Evolutionary conservation across 2,329 filamentous ascomycete genomes (phyloP).

Genomic region (Raffaelea arxii): DNA sequence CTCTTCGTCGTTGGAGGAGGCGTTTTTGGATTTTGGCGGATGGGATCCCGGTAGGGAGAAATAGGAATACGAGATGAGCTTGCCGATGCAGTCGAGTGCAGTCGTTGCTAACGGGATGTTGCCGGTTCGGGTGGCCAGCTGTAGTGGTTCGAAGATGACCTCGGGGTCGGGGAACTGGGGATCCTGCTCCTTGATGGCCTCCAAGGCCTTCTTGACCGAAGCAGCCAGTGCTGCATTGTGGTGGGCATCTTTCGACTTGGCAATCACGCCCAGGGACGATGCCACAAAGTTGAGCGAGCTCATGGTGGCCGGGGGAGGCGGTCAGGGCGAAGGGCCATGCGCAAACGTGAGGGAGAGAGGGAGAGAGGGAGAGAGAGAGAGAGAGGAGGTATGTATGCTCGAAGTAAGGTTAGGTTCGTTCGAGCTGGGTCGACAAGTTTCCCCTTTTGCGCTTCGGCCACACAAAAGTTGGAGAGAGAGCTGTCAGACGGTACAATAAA

Average conservation of each 20-base stretch:
- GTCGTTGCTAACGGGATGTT: slow-evolving; percentile 81
- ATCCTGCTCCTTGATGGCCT: slow-evolving; percentile 78
- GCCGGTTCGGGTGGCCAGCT: slow-evolving; percentile 77
- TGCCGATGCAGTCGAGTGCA: slow-evolving; percentile 94
- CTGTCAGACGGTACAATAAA: too few species aligned
- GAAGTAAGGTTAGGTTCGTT: too few species aligned
- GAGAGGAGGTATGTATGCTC: not conserved
- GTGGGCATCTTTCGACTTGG: slow-evolving; percentile 80
- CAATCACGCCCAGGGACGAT: slow-evolving; percentile 85
- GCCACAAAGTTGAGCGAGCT: slow-evolving; percentile 95
- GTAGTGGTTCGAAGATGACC: slow-evolving; percentile 80
- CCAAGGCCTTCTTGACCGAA: slow-evolving; percentile 68
- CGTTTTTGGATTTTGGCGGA: too few species aligned
- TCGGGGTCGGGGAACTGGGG: slow-evolving; percentile 79
- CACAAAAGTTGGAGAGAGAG: not conserved
- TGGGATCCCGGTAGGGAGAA: slow-evolving; percentile 76
- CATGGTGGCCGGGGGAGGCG: slow-evolving; percentile 47
- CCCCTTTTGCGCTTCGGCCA: too few species aligned
- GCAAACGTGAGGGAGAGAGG: slow-evolving; percentile 11
- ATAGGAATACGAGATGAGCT: slow-evolving; percentile 97
- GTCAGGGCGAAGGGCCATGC: slow-evolving; percentile 35
- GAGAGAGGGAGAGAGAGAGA: slow-evolving; percentile 2
- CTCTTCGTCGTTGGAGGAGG: too few species aligned
- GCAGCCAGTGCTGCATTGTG: slow-evolving; percentile 79
- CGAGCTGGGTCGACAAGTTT: too few species aligned